Evolutionary conservation across 2,329 filamentous ascomycete species (phyloP), one percentile per base, ranked within the genome.

Genomic region (Microcera coccophila): DNA sequence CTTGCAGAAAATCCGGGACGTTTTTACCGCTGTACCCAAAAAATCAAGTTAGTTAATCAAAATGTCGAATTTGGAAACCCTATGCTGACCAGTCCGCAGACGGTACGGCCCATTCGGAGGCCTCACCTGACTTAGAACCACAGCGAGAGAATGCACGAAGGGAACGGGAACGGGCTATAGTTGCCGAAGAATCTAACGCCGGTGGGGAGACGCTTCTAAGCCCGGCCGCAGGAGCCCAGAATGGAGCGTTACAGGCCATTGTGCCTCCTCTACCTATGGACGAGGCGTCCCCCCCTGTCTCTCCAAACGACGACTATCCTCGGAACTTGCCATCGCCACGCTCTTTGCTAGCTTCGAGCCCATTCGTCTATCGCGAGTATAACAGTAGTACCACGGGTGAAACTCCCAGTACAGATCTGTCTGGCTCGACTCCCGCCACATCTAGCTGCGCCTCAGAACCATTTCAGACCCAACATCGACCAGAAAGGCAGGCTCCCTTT

Each of bases 401-500:
- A 49, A 73, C 70, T 10, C 69, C 74, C 7, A 70, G 62, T 39
- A 70, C 67, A 2, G 73, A 76, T 37, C 64, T 67, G 22, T 70
- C 69, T 4, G 62, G 50, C 10, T 65, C 70, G 12, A 71, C 73
- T 4, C 68, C 74, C 33, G 63, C 64, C 20, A 67, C 64, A 43
- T 32, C 29, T 8, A 32, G 82, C 8, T 93, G 87, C 62, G 85
- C 63, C 28, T 86, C 87, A 2, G 66, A 73, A 21, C 82, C 87
- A 0, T 93, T 93, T 53, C 84, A 88, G 56, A 93, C 87, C 1
- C 81, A 83, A 55, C 83, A 83, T 66, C 72, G 91, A 9, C 70
- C 91, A 17, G 91, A 89, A 62, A 91, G 87, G 1, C 87, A 91
- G 58, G 81, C 83, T 39, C n/a, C n/a, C n/a, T n/a, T n/a, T n/a